These are phyloP conservation scores for Quercus phellos DNA, from an alignment of 331 rosid species.

Conservation along the genomic window DNA sequence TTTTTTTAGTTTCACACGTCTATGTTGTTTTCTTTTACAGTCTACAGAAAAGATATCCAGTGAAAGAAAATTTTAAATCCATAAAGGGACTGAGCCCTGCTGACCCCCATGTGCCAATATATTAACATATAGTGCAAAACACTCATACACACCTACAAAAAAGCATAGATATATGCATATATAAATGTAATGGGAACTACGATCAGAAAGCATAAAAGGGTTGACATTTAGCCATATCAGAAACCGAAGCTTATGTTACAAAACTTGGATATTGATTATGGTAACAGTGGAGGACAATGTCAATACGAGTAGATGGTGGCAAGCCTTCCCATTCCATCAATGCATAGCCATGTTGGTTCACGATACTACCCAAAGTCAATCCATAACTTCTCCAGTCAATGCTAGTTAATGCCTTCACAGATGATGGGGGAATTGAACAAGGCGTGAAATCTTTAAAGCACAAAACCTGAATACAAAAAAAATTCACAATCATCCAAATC, in stretches of 20 bases:
- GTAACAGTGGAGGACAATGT: constrained; percentile 72
- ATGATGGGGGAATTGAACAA: constrained; percentile 41
- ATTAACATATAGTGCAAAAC: neutral
- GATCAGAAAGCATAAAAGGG: neutral
- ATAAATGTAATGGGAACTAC: neutral
- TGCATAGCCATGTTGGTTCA: constrained; percentile 47
- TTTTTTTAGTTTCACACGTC: neutral
- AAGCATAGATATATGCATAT: neutral
- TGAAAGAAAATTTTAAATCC: neutral
- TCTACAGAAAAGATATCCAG: neutral
- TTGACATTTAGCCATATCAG: neutral
- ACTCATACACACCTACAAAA: neutral
- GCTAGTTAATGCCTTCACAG: constrained; percentile 60
- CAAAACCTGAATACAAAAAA: constrained; percentile 54
- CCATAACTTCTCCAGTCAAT: constrained; percentile 82
- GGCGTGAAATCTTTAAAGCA: constrained; percentile 68
- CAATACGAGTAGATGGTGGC: constrained; percentile 50
- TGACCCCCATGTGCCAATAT: neutral
- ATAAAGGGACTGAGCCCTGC: neutral
- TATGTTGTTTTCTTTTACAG: neutral
- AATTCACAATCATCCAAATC: constrained; percentile 11
- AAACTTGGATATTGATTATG: constrained; percentile 53
- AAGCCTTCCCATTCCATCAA: constrained; percentile 69
- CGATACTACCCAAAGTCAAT: constrained; percentile 41
- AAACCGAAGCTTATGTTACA: neutral